These are phyloP conservation scores for Alternaria infectoria DNA, from an alignment of 2,329 filamentous ascomycete species.

Conservation along the genomic window DNA sequence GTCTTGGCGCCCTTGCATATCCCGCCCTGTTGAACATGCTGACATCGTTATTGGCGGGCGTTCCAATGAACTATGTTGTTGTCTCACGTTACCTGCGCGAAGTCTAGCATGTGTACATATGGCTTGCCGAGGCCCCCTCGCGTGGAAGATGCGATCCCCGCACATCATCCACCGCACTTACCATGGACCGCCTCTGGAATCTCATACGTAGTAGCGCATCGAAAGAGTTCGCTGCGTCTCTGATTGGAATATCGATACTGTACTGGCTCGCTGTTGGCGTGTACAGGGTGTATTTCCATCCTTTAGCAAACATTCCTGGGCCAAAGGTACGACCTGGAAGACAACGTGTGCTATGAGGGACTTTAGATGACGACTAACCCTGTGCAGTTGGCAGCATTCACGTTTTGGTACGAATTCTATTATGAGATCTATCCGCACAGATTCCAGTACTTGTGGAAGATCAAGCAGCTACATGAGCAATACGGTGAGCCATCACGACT, in stretches of 20 bases:
- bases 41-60: neutral
- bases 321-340: neutral
- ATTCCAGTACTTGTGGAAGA: conserved; percentile 30
- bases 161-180: neutral
- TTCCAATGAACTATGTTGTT: neutral
- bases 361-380: rapidly evolving
- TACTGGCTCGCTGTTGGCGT: neutral
- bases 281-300: neutral
- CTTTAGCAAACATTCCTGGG: neutral
- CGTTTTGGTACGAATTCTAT: conserved; percentile 37
- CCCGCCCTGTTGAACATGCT: neutral
- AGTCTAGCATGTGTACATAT: neutral
- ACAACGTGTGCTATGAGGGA: neutral
- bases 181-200: neutral
- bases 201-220: neutral
- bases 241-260: neutral
- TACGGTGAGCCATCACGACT: neutral
- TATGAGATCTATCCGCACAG: conserved; percentile 31
- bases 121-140: neutral
- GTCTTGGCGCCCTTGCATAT: neutral
- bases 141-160: neutral
- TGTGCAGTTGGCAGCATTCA: neutral
- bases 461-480: conserved; percentile 36
- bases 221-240: neutral
- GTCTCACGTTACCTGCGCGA: neutral